Percentiles rank a stretch among this genome's conserved stretches.
phyloP scores from a whole-genome alignment of 2,329 filamentous ascomycete species.

The Ophiostoma quercus region DNA sequence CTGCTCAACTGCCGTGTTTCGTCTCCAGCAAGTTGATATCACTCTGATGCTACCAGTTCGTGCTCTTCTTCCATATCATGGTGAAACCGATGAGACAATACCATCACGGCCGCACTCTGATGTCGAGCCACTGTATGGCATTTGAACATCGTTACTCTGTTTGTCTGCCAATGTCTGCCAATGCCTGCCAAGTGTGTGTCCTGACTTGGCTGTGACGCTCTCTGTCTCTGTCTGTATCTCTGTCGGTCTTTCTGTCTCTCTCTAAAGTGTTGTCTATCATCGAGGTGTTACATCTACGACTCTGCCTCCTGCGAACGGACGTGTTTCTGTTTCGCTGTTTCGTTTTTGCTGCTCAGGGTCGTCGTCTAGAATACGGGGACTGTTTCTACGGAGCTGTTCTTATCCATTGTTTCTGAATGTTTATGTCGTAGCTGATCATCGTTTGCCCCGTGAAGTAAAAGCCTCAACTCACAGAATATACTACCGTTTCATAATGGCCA shows the following conservation, averaged over 20 bases:
- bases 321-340: not conserved
- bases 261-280: no score
- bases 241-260: no score
- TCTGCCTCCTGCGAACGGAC: not conserved
- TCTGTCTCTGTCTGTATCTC: no score
- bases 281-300: not conserved
- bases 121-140: not conserved
- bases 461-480: not conserved
- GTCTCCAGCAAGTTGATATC: not conserved
- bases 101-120: not conserved
- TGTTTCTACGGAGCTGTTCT: no score
- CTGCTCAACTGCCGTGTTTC: slow-evolving; percentile 3
- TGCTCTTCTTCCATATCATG: not conserved
- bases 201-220: no score
- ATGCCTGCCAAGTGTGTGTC: not conserved
- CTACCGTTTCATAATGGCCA: slow-evolving; percentile 8
- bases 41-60: no score
- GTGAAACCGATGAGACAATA: not conserved
- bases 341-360: no score
- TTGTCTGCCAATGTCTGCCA: not conserved
- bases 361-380: no score
- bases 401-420: not conserved
- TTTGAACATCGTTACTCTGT: slow-evolving; percentile 6
- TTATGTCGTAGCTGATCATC: slow-evolving; percentile 9
- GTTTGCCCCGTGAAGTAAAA: not conserved